Base-by-base conservation (phyloP, 2,329 filamentous ascomycete genomes). In the Madurella fahalii region DNA sequence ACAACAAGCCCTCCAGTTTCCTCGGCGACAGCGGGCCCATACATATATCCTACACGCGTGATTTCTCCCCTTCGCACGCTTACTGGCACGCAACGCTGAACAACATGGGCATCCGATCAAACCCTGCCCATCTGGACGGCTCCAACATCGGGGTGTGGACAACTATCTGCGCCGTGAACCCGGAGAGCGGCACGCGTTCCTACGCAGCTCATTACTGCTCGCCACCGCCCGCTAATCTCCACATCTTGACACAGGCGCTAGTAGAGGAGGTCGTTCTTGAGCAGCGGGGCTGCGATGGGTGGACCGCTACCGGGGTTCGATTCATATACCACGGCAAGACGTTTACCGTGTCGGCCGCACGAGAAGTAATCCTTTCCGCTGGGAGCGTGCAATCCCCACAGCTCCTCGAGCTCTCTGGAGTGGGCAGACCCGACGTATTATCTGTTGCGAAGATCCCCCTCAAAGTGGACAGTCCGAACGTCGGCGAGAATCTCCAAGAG, bases 341-440 rank as follows among this genome's bases (percentile, higher is more conserved):
- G 4, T 65, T 71, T 47, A 62, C 63, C 4, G 65, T 72, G 3
- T 72, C 58, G 9, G 70, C 63, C 58, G 40, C 49, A 12, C 37
- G 66, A 49, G 83, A 86, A 60, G 74, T 85, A 11, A 75, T 87
- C 39, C 66, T 87, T 2, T 77, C 78, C 4, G 82, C 81, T 0
- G 84, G 84, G 0, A 77, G 74, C 30, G 70, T 80, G 40, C 76
- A 78, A 63, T 83, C 79, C 9, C 84, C 77, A 5, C 81, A 79
- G 66, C 70, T 83, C 15, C 74, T 80, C n/a, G 83, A 86, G 58
- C 69, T 85, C 2, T 85, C 81, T 0, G 83, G 84, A 0, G 74
- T 87, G 40, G 84, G 84, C 4, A 70, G 74, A 44, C 68, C 70
- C 2, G 63, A 70, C 0, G 61, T 79, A 8, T 68, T 81, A 4